Evolutionary conservation across 2,329 filamentous ascomycete genomes (phyloP), one percentile per base, ranked within the genome.

Genomic region (Niveomyces coronatus): DNA sequence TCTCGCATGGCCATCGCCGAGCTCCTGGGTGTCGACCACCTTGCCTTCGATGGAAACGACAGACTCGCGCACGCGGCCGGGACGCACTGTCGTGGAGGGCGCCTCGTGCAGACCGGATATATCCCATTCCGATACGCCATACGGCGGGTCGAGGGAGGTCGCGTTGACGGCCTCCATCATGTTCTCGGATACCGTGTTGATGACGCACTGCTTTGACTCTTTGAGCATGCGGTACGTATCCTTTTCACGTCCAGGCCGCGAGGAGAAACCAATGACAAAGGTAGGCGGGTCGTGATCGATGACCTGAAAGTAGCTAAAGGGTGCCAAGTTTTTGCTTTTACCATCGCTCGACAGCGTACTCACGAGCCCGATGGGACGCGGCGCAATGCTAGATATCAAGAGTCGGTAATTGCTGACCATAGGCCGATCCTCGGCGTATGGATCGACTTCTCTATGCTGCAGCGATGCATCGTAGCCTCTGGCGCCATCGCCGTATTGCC

Each of bases 141-240:
- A 77, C 0, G 86, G 85, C 0, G 82, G 73, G 55, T 91, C 84
- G 49, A 91, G 74, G 10, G 70, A 70, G 2, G 79, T 75, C 10
- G 76, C 71, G 54, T 91, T 93, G 18, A 85, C 85, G 0, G 86
- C 85, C 61, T 93, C 85, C 48, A 87, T 56, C 55, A 79, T 89
- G 54, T 79, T 74, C 60, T 91, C 85, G 3, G 71, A 76, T 48
- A 93, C 82, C 45, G 91, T 82, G 59, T 87, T 93, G 58, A 93
- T 79, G 28, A 75, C 72, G 56, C 83, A 87, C 61, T 93, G 84
- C 26, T 70, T 65, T 0, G 70, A 77, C 30, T 82, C 80, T 7
- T 69, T 52, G 39, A 94, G 63, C 53, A 89, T 87, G 47, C 65
- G 67, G 39, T 88, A 62, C n/a, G 79, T 79, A 55, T 93, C 85